phyloP scores from a whole-genome alignment of 2,329 filamentous ascomycete genomes.

The Ophioceras dolichostomum region DNA sequence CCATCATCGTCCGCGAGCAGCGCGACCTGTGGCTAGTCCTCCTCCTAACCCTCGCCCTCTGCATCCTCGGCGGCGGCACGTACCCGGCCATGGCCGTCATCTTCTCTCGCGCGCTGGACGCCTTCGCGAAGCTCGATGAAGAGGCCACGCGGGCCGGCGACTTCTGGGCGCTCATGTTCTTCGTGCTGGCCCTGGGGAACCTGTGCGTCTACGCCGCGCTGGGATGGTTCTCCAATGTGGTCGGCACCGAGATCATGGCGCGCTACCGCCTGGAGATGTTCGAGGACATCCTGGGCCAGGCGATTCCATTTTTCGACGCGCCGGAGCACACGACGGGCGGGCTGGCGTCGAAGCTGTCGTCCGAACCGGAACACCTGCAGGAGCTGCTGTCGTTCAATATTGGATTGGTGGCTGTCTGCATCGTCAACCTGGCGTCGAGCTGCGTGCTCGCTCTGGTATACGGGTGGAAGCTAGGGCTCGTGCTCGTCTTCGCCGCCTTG shows the following conservation, averaged over 20 bases:
- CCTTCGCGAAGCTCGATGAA: constrained; percentile 20
- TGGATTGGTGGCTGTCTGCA: constrained; percentile 21
- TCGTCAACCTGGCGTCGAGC: constrained; percentile 23
- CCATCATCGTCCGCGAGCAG: constrained; percentile 5
- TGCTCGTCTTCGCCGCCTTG: constrained; percentile 28
- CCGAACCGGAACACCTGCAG: constrained; percentile 22
- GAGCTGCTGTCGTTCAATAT: constrained; percentile 29
- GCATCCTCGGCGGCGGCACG: constrained; percentile 16
- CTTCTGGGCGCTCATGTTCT: constrained; percentile 43
- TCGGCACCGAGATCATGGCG: constrained; percentile 13
- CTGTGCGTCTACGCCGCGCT: constrained; percentile 29
- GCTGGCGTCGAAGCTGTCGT: constrained; percentile 20
- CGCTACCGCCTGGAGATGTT: constrained; percentile 10
- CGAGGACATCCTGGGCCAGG: constrained; percentile 22
- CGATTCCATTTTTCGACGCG: constrained; percentile 27
- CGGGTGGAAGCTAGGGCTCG: constrained; percentile 35
- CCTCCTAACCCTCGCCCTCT: constrained; percentile 2
- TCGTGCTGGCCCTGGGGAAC: constrained; percentile 26
- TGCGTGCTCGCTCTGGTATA: constrained; percentile 28
- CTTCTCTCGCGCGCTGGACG: constrained; percentile 25
- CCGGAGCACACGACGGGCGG: constrained; percentile 25
- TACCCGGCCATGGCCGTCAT: constrained; percentile 32
- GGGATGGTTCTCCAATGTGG: constrained; percentile 20
- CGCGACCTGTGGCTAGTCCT: constrained; percentile 8
- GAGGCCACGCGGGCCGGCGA: constrained; percentile 26